phyloP scores from a whole-genome alignment of 768 basidiomycete genomes.

The Cystofilobasidium bisporidii region DNA sequence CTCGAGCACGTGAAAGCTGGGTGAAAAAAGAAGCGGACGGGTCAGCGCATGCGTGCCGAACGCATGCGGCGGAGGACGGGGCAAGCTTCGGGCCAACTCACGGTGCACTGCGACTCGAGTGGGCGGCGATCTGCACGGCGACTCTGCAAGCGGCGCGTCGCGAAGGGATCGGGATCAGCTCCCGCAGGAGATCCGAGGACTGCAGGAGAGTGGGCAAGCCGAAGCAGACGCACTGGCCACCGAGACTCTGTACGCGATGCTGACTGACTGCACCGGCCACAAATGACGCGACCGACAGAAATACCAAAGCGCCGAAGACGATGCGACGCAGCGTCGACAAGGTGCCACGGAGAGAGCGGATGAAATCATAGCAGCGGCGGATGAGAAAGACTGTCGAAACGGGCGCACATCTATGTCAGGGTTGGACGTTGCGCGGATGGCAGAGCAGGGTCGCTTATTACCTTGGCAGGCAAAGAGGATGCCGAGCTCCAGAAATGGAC shows the following conservation, averaged over 20 bases:
- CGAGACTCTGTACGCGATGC: background rate
- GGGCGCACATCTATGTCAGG: background rate
- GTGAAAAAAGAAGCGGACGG: too few relatives aligned
- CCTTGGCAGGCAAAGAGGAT: background rate
- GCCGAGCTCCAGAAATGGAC: background rate
- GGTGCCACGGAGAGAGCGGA: background rate
- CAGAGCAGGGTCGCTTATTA: too few relatives aligned
- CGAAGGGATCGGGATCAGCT: too few relatives aligned
- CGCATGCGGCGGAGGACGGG: too few relatives aligned
- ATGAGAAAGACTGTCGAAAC: background rate
- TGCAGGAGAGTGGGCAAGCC: too few relatives aligned
- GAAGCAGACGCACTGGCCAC: background rate
- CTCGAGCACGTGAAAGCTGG: background rate
- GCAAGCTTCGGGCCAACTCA: too few relatives aligned
- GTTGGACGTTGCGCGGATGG: background rate
- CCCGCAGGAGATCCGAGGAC: too few relatives aligned
- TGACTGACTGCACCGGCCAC: background rate
- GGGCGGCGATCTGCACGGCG: too few relatives aligned
- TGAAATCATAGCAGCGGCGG: background rate
- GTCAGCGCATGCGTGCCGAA: too few relatives aligned
- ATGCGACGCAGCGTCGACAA: background rate
- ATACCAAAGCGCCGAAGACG: background rate
- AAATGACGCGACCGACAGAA: background rate
- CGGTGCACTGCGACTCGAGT: too few relatives aligned
- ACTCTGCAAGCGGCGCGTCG: too few relatives aligned